Evolutionary conservation across 345 rosid species (phyloP).

Genomic region (Aurinia saxatilis): DNA sequence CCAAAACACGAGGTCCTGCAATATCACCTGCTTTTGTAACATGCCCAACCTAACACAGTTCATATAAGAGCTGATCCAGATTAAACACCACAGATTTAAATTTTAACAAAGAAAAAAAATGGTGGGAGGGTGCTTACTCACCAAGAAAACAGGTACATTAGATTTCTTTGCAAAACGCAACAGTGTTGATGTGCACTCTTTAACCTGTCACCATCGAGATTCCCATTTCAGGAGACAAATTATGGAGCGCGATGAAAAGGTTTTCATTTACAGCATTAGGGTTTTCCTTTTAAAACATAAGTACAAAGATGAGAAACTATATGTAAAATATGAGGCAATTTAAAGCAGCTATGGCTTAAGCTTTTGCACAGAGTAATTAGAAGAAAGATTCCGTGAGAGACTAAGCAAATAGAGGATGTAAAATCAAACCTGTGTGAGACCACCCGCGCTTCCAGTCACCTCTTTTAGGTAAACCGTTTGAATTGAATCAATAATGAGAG

Average conservation of each 20-base stretch:
- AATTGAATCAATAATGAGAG: conserved; percentile 78
- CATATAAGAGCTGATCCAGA: conserved; percentile 1
- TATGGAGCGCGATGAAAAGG: neutral
- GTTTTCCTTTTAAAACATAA: neutral
- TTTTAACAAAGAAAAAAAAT: neutral
- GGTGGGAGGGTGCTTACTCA: conserved; percentile 34
- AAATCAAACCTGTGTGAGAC: conserved; percentile 60
- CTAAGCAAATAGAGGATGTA: no score
- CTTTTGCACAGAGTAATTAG: neutral
- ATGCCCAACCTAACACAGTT: conserved; percentile 67
- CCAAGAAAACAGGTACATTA: conserved; percentile 79
- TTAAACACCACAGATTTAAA: neutral
- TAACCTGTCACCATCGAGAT: conserved; percentile 48
- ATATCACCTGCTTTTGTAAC: conserved; percentile 89
- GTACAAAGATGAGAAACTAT: neutral
- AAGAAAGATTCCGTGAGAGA: neutral
- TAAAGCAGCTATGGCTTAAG: conserved; percentile 1
- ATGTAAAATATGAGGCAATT: conserved; percentile 1
- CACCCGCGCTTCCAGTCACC: conserved; percentile 87
- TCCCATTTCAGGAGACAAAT: neutral
- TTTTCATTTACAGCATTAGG: neutral
- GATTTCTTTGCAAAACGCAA: conserved; percentile 86
- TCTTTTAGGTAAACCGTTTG: conserved; percentile 81
- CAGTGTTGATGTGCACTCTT: conserved; percentile 81
- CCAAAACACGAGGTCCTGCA: conserved; percentile 97